Base-by-base conservation (phyloP, 1,139 yeast genomes). In the Arxiozyma slooffiae region DNA sequence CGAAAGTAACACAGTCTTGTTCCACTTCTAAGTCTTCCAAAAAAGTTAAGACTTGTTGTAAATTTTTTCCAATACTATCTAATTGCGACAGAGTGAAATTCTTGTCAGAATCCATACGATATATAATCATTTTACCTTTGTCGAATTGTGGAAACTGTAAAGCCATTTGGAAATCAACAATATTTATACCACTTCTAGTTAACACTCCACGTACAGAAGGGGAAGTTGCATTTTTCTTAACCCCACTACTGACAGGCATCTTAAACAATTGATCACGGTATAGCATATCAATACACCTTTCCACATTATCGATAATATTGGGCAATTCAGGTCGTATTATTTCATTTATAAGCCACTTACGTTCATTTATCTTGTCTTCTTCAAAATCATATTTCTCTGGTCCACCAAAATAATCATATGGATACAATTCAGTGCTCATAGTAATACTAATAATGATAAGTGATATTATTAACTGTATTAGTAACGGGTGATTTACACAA, bases 291-390 rank as follows among this genome's bases (percentile, higher is more conserved):
- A 70, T 47, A 50, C 73, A 70, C 36, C 60, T 57, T 38, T 58
- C 60, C 4, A 71, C 61, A n/a, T 70, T 64, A 38, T 70, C 74
- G 4, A 67, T 57, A 2, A 71, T 59, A 43, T 60, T 62, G 38
- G 72, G 72, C 34, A 71, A 51, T 45, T 68, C 70, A 1, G 73
- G 73, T 49, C 64, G 66, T 36, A 70, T 65, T 14, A 70, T 61
- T 26, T 64, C 64, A 16, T 63, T 57, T 14, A 71, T 62, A 26
- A 70, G 57, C 74, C 74, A 71, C 40, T 49, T 51, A 30, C 60
- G 63, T 47, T 69, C 66, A 30, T 40, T 50, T 9, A 16, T 60
- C 7, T 21, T 40, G 22, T 52, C 58, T 17, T 55, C 49, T 5
- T 23, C 26, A 14, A 24, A 17, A 38, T 51, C 38, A 23, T 48